These are phyloP conservation scores for Fusarium kyushuense DNA, from an alignment of 2,329 filamentous ascomycete species.

Conservation along the genomic window DNA sequence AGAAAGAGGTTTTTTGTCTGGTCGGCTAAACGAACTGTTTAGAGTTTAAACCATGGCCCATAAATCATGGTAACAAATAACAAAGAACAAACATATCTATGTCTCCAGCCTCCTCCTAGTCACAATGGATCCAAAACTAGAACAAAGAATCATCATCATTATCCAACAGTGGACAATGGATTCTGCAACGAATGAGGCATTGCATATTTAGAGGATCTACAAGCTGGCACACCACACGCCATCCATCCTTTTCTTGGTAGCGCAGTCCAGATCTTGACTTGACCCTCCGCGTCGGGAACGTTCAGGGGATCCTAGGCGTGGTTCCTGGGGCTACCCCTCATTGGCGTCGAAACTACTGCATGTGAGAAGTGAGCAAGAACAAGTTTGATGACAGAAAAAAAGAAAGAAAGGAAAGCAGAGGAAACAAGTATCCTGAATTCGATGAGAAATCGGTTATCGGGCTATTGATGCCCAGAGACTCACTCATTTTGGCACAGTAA, in stretches of 20 bases:
- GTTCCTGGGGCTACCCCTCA: slow-evolving; percentile 50
- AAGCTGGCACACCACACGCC: slow-evolving; percentile 36
- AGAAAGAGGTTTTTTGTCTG: slow-evolving; percentile 20
- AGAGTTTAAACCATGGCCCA: slow-evolving; percentile 35
- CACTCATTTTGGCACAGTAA: not conserved
- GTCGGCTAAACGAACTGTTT: slow-evolving; percentile 11
- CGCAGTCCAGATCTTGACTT: slow-evolving; percentile 43
- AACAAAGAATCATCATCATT: slow-evolving; percentile 12
- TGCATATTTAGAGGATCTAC: slow-evolving; percentile 35
- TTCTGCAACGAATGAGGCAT: slow-evolving; percentile 24
- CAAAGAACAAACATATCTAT: not conserved
- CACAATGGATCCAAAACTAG: slow-evolving; percentile 5
- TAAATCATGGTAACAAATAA: slow-evolving; percentile 14
- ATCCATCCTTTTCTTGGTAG: slow-evolving; percentile 4
- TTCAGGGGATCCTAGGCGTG: slow-evolving; percentile 44
- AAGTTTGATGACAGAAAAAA: slow-evolving; percentile 41
- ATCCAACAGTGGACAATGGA: not conserved
- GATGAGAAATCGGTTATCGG: slow-evolving; percentile 4
- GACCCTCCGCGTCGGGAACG: slow-evolving; percentile 42
- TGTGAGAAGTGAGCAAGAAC: slow-evolving; percentile 44
- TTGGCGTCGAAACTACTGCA: slow-evolving; percentile 36
- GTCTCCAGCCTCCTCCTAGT: slow-evolving; percentile 15
- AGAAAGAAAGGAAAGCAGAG: slow-evolving; percentile 20
- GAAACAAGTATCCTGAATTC: not conserved
- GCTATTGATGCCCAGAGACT: slow-evolving; percentile 10